Evolutionary conservation across 345 rosid species (phyloP).

Genomic region (Citrus sp.): DNA sequence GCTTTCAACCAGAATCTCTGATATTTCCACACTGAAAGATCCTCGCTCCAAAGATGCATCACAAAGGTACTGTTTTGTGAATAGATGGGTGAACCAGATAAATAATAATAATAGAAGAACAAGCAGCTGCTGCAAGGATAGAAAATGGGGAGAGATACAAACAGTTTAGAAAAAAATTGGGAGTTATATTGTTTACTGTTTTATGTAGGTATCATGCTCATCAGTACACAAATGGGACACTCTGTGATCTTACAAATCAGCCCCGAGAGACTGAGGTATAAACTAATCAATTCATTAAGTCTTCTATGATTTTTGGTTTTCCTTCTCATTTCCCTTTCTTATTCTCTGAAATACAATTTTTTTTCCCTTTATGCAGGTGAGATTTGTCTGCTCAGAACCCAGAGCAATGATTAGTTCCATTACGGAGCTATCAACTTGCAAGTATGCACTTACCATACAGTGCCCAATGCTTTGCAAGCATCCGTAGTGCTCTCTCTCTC

Average conservation of each 20-base stretch:
- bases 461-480: constrained; percentile 88
- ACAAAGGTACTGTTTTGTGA: constrained; percentile 49
- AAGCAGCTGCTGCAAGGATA: not conserved
- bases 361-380: constrained; percentile 52
- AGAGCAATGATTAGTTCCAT: constrained; percentile 86
- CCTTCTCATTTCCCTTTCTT: not conserved
- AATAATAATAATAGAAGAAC: not conserved
- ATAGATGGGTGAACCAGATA: not conserved
- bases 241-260: constrained; percentile 83
- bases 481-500: constrained; percentile 54
- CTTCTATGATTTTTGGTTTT: not conserved
- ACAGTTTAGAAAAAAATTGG: not conserved
- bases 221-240: constrained; percentile 75
- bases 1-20: constrained; percentile 73
- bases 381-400: constrained; percentile 92
- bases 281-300: not conserved
- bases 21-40: constrained; percentile 66
- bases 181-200: not conserved
- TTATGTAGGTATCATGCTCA: constrained; percentile 82
- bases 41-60: constrained; percentile 82
- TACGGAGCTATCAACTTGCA: constrained; percentile 95
- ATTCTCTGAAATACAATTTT: not conserved
- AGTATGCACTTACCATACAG: constrained; percentile 83
- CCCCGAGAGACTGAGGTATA: constrained; percentile 90
- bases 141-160: not conserved